Conservation (phyloP, 331 rosid species). For the Acacia concinna region DNA sequence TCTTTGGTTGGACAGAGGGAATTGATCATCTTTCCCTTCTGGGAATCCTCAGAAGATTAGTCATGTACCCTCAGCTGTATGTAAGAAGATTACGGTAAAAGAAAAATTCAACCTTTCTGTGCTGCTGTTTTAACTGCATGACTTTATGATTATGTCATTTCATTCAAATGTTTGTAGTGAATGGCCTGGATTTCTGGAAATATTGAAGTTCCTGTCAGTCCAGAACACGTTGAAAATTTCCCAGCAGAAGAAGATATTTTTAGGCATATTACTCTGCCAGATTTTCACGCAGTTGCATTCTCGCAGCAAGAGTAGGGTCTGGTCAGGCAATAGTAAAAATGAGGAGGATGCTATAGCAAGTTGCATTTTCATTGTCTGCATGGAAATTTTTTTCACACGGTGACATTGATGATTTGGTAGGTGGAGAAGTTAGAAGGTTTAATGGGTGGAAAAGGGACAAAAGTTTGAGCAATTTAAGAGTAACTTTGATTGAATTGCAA, state of each 20-base stretch:
- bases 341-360: neutral
- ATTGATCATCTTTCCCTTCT: neutral
- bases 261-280: neutral
- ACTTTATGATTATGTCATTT: neutral
- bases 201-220: neutral
- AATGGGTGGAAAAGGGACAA: neutral
- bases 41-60: slow-evolving; percentile 22
- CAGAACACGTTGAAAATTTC: neutral
- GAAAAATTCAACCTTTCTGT: neutral
- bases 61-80: neutral
- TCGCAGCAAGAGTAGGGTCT: neutral
- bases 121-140: neutral
- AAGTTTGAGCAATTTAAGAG: neutral
- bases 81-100: neutral
- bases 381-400: neutral
- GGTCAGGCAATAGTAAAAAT: neutral
- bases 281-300: neutral
- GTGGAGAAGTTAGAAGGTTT: slow-evolving; percentile 14
- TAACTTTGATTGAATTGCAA: neutral
- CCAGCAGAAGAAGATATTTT: neutral
- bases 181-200: neutral
- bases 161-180: neutral
- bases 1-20: slow-evolving; percentile 22
- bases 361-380: neutral
- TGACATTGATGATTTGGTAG: neutral